Base-by-base conservation (phyloP, 371 early-diverging fungal genomes). In the Vairimorpha necatrix region DNA sequence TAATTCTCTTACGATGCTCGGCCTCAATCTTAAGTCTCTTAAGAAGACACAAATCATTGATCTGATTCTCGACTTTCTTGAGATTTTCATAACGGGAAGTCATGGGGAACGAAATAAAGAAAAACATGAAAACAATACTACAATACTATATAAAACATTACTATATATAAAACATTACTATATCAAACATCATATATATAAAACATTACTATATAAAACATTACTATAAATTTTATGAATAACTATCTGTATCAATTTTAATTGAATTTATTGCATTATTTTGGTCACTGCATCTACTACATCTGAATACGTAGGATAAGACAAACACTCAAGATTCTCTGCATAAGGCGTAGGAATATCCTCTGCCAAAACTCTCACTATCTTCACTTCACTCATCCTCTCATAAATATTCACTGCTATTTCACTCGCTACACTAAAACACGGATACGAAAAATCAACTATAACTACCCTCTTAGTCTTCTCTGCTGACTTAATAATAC, bases 331-430 rank as follows among this genome's bases (percentile, higher is more conserved):
- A 56, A 97, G 88, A 88, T 94, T 94, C 80, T 88, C 84, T 69
- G 96, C 94, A 84, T 98, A 98, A 58, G 98, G 97, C 82, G 93
- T 97, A 68, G 96, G 98, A 67, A 94, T 88, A 87, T 97, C 96
- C 78, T 96, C 94, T 83, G 94, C 94, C 69, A 94, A 92, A 60
- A 98, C 88, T 80, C 96, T 91, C 78, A 86, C 83, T 71, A 97
- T 89, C n/a, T 95, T 84, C 26, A 89, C 82, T 63, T 89, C 81
- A 82, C 91, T 92, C 79, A 91, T 90, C 86, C 89, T 87, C 65
- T 94, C 95, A 90, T 93, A 91, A 78, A 94, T 90, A 85, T 91
- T 91, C 66, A 95, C 94, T 79, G 91, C 88, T 79, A 98, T 91
- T 87, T 98, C 98, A 56, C 92, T 90, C 68, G 96, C 96, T 65